phyloP scores from a whole-genome alignment of 2,329 filamentous ascomycete species.

The Lachnellula occidentalis region DNA sequence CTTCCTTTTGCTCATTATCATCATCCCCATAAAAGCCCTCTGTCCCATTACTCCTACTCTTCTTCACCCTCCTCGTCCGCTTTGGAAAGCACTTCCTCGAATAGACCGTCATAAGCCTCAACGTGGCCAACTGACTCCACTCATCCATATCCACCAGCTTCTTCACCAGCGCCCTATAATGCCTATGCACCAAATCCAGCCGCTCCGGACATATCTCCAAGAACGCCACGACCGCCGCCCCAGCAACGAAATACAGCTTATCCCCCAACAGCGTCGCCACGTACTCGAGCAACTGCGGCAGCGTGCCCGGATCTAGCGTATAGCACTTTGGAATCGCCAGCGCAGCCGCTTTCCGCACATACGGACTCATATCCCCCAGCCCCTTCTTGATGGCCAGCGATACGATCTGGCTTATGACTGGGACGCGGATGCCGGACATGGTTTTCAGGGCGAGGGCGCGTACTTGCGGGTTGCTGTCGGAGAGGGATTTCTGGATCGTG shows the following conservation, averaged over 20 bases:
- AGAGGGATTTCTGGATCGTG: slow-evolving; percentile 95
- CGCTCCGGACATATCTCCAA: slow-evolving; percentile 83
- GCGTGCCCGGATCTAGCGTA: slow-evolving; percentile 76
- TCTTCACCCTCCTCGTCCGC: slow-evolving; percentile 53
- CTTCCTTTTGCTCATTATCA: slow-evolving; percentile 37
- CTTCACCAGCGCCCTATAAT: slow-evolving; percentile 78
- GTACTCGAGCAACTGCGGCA: slow-evolving; percentile 81
- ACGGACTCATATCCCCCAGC: slow-evolving; percentile 86
- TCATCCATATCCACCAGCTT: slow-evolving; percentile 99
- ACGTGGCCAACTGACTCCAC: slow-evolving; percentile 84
- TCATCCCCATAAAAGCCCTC: slow-evolving; percentile 81
- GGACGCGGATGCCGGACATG: slow-evolving; percentile 96
- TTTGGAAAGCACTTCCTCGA: slow-evolving; percentile 81
- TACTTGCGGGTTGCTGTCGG: slow-evolving; percentile 84
- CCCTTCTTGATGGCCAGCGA: slow-evolving; percentile 94
- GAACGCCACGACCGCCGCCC: slow-evolving; percentile 85
- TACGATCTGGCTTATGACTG: slow-evolving; percentile 96
- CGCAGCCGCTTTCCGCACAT: slow-evolving; percentile 87
- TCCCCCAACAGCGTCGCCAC: slow-evolving; percentile 75
- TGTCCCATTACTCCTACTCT: slow-evolving; percentile 43
- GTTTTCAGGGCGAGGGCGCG: slow-evolving; percentile 88
- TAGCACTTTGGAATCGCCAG: slow-evolving; percentile 96
- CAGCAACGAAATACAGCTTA: slow-evolving; percentile 94
- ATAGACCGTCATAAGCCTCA: slow-evolving; percentile 79
- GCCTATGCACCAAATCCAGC: slow-evolving; percentile 82